Percentiles rank a stretch among this genome's conserved stretches.
phyloP scores from a whole-genome alignment of 2,329 filamentous ascomycete genomes.

The Fusarium tjaetaba region DNA sequence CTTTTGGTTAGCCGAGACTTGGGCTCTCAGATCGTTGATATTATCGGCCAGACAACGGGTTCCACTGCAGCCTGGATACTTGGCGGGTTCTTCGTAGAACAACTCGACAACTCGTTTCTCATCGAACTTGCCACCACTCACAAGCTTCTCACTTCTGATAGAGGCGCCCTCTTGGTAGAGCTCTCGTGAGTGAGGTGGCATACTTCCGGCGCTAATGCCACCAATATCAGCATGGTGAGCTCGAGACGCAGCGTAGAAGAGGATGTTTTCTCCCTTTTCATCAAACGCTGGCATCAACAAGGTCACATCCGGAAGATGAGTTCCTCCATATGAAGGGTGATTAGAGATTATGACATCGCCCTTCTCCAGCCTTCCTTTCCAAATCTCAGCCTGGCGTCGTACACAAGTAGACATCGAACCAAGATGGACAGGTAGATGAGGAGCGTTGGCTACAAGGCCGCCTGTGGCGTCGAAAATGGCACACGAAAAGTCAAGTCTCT shows the following conservation, averaged over 20 bases:
- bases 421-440: slow-evolving; percentile 82
- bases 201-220: slow-evolving; percentile 81
- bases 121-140: slow-evolving; percentile 80
- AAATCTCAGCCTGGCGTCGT: slow-evolving; percentile 79
- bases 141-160: slow-evolving; percentile 74
- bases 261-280: slow-evolving; percentile 70
- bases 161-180: slow-evolving; percentile 71
- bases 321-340: slow-evolving; percentile 84
- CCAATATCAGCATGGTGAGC: slow-evolving; percentile 89
- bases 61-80: slow-evolving; percentile 79
- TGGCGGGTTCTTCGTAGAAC: slow-evolving; percentile 77
- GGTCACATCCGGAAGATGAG: slow-evolving; percentile 84
- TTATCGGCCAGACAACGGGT: slow-evolving; percentile 84
- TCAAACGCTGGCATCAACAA: slow-evolving; percentile 83
- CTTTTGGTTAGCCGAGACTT: slow-evolving; percentile 86
- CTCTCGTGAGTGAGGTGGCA: slow-evolving; percentile 78
- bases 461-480: slow-evolving; percentile 81
- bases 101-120: slow-evolving; percentile 79
- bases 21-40: slow-evolving; percentile 83
- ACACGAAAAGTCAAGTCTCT: slow-evolving; percentile 84
- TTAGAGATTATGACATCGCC: slow-evolving; percentile 87
- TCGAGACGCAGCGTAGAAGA: slow-evolving; percentile 83
- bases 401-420: slow-evolving; percentile 87
- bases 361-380: slow-evolving; percentile 78
- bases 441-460: slow-evolving; percentile 80